Evolutionary conservation across 306 rosid genomes (phyloP), one percentile per base, ranked within the genome.

Genomic region (Albizia julibrissin): DNA sequence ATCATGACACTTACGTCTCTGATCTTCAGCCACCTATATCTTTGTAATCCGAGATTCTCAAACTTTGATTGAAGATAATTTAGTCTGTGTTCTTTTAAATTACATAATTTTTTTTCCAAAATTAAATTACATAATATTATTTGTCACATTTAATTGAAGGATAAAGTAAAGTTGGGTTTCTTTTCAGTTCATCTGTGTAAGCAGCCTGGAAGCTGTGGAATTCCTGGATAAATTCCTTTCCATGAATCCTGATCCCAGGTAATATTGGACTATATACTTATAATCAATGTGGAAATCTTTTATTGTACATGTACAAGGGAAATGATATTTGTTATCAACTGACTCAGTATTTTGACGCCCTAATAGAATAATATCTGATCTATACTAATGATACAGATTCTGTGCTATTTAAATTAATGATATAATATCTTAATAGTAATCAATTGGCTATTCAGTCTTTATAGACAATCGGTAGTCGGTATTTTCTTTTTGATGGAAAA

Each of bases 241-340:
- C 44, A 93, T 93, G 97, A 89, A 88, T 85, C 97, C 98, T 54
- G 87, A 91, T 80, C 76, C 86, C 82, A 89, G 97, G 98, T 93
- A 93, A n/a, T n/a, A 5, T 69, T 78, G 52, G 58, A 49, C n/a
- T 61, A 54, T 75, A 65, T 82, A 81, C 33, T 74, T 83, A 27
- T 65, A 26, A 76, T 67, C 76, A 88, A 39, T 24, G 4, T 3
- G 76, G 42, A 47, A 76, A 44, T 27, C 77, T 27, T 64, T 39
- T 70, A 34, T 22, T 61, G 34, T 42, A 78, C 50, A 15, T 27
- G 37, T 77, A 42, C 43, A 9, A 33, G 74, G 79, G 72, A 19
- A 61, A 67, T 40, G 44, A 42, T 37, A 75, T 78, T 56, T 33
- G 34, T 67, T 31, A 50, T 77, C 47, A 59, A 64, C 43, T 56